Percentiles rank a stretch among this genome's conserved stretches.
These are phyloP conservation scores for Tolypocladium amazonense DNA, from an alignment of 2,329 filamentous ascomycete genomes.

Conservation along the genomic window DNA sequence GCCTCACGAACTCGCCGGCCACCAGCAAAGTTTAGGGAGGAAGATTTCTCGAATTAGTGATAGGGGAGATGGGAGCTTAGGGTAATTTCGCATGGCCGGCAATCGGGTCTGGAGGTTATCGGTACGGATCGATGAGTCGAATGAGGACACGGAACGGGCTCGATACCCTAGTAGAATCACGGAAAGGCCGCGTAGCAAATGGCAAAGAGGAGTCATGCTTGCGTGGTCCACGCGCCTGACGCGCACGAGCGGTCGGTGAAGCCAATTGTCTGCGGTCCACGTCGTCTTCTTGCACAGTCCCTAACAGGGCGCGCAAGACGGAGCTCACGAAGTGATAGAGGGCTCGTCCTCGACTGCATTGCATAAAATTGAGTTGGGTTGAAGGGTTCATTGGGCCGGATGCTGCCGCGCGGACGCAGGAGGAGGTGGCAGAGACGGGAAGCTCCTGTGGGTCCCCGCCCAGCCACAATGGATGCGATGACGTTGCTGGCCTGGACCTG, in stretches of 20 bases:
- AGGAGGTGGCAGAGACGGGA: neutral
- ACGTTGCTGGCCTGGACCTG: constrained; percentile 19
- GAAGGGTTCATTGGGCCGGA: too few relatives aligned
- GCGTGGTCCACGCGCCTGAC: neutral
- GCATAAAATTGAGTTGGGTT: neutral
- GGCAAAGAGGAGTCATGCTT: too few relatives aligned
- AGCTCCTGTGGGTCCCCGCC: constrained; percentile 11
- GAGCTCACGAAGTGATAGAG: neutral
- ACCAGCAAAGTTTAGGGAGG: constrained; percentile 25
- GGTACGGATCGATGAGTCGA: neutral
- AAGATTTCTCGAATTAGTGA: constrained; percentile 12
- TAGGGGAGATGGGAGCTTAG: neutral
- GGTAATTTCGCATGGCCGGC: neutral
- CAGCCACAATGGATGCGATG: constrained; percentile 15
- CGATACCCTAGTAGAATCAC: neutral
- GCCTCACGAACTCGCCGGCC: constrained; percentile 19
- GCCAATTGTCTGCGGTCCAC: neutral
- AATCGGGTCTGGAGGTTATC: neutral
- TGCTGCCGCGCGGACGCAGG: too few relatives aligned
- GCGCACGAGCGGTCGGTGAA: neutral
- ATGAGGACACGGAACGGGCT: neutral
- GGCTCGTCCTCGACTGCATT: neutral
- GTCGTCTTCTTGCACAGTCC: neutral
- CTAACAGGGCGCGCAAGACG: neutral
- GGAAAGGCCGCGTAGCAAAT: too few relatives aligned